Evolutionary conservation across 257 asterid species (phyloP), one percentile per base, ranked within the genome.

Genomic region (Verbena officinalis): DNA sequence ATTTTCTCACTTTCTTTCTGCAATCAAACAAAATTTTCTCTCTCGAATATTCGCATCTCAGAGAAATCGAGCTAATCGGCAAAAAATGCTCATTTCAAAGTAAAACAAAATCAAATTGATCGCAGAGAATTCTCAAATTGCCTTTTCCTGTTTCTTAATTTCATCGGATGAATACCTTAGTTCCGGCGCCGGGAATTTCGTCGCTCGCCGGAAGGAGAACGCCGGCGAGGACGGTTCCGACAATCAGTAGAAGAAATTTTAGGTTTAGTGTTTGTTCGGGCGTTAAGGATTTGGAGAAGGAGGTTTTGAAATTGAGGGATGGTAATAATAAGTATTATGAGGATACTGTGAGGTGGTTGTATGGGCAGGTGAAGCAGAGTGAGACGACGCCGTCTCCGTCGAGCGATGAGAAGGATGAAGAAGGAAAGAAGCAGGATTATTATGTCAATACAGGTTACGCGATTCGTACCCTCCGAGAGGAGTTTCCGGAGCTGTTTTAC

Each of bases 391-490:
- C 80, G 65, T 73, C 81, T 59, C 58, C 83, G 22, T 14, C 73
- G 49, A 63, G 65, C 21, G 79, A 75, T 70, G 74, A 69, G 4
- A 59, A 66, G 27, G 93, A 82, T 16, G 88, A 88, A 57, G 96
- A 89, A 34, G 79, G 56, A 0, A 83, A 87, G 78, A 93, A 76
- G 83, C 86, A 77, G 82, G 87, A 87, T 79, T 93, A 82, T 61
- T 78, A 89, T 70, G 72, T 93, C 76, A 93, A 90, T 78, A 77
- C 82, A 42, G 98, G 98, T 57, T 85, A 90, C 60, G 98, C 98
- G 17, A 89, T 93, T 74, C 86, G 97, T 73, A 84, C 90, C 44
- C 75, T 93, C 50, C 83, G 97, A 1, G 98, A 93, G 67, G 98
- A 93, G 85, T 86, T 87, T 50, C 96, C 98, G 11, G 75, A 75